Evolutionary conservation across 345 rosid genomes (phyloP).

Genomic region (Clausena lansium): DNA sequence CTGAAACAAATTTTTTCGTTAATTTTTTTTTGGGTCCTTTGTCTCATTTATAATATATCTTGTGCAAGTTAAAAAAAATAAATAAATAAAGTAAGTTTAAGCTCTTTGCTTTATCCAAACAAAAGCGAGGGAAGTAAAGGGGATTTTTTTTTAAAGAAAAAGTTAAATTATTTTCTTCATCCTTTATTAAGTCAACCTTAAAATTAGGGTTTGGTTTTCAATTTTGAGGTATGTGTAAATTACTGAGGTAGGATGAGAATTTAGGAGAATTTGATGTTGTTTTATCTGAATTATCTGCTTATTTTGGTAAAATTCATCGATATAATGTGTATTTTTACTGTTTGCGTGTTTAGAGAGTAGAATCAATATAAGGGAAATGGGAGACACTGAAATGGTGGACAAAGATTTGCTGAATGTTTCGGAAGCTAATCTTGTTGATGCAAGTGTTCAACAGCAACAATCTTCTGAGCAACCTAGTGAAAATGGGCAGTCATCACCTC

Average conservation of each 20-base stretch:
- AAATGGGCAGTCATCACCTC: conserved; percentile 23
- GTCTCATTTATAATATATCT: background rate
- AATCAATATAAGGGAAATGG: conserved; percentile 40
- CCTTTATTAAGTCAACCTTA: background rate
- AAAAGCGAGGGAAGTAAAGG: background rate
- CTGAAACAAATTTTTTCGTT: background rate
- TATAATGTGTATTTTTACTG: background rate
- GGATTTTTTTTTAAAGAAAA: background rate
- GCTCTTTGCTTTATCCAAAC: background rate
- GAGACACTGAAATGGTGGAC: conserved; percentile 43
- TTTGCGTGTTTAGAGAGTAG: conserved; percentile 1
- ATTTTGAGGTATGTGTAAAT: background rate
- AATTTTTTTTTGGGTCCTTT: background rate
- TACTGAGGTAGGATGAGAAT: background rate
- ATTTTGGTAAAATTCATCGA: background rate
- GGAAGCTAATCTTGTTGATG: conserved; percentile 29
- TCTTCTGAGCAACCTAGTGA: conserved; percentile 21
- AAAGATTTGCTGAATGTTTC: conserved; percentile 30
- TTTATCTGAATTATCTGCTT: background rate
- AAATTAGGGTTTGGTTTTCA: conserved; percentile 20
- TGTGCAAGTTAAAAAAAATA: background rate
- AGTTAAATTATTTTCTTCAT: background rate
- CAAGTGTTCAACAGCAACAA: conserved; percentile 27
- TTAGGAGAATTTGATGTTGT: background rate
- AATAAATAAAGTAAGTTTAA: background rate